These are phyloP conservation scores for Marasmius sp. DNA, from an alignment of 1,284 basidiomycete genomes.

Conservation along the genomic window DNA sequence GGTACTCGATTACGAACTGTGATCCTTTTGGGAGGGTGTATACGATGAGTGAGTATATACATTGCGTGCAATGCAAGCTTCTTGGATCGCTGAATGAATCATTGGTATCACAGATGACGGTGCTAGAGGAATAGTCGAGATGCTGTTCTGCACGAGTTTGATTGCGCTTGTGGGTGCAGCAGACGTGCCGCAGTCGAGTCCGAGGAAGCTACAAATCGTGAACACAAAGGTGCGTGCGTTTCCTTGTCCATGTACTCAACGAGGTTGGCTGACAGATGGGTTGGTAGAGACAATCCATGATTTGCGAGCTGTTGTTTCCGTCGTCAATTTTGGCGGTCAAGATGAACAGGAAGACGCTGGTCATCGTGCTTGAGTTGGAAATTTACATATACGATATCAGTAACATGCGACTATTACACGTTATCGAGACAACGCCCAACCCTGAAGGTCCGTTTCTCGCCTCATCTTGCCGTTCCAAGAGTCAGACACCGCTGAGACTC, in stretches of 20 bases:
- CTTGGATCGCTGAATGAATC: neutral
- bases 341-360: slow-evolving; percentile 93
- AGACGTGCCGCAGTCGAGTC: slow-evolving; percentile 85
- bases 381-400: slow-evolving; percentile 99
- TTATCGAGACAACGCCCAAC: slow-evolving; percentile 96
- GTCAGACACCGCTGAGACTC: neutral
- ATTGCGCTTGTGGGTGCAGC: slow-evolving; percentile 95
- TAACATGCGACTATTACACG: slow-evolving; percentile 97
- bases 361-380: slow-evolving; percentile 93
- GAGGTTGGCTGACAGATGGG: neutral
- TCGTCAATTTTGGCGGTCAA: slow-evolving; percentile 95
- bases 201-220: slow-evolving; percentile 93
- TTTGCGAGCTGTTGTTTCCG: slow-evolving; percentile 97
- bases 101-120: slow-evolving; percentile 68
- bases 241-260: neutral
- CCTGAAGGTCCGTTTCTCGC: slow-evolving; percentile 70
- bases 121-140: slow-evolving; percentile 94
- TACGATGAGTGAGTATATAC: slow-evolving; percentile 74
- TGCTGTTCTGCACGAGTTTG: slow-evolving; percentile 98
- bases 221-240: slow-evolving; percentile 83
- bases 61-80: neutral
- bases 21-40: slow-evolving; percentile 97
- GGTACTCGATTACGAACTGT: slow-evolving; percentile 96
- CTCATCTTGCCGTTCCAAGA: neutral
- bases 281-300: slow-evolving; percentile 90